Evolutionary conservation across 768 basidiomycete species (phyloP).

Genomic region (Flagelloscypha sp.): DNA sequence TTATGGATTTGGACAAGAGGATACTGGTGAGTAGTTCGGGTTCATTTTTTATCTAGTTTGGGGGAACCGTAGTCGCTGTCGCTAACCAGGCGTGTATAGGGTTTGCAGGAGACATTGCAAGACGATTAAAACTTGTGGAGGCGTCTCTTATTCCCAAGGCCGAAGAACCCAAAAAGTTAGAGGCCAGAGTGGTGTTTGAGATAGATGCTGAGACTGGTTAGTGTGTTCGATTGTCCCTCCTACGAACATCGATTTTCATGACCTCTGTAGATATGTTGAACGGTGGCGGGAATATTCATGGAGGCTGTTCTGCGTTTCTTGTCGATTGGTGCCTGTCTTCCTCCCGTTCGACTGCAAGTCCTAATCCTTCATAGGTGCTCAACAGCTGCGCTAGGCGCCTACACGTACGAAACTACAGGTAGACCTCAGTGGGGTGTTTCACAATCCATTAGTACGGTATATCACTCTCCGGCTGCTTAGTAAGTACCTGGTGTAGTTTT

Average conservation of each 20-base stretch:
- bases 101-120: too few relatives aligned
- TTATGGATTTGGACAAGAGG: too few relatives aligned
- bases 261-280: conserved; percentile 47
- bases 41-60: too few relatives aligned
- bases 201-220: conserved; percentile 36
- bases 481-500: conserved; percentile 12
- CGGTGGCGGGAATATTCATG: conserved; percentile 37
- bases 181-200: conserved; percentile 39
- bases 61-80: too few relatives aligned
- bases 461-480: conserved; percentile 48
- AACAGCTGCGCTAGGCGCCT: conserved; percentile 21
- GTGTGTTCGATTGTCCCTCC: conserved; percentile 2
- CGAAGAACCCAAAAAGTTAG: conserved; percentile 35
- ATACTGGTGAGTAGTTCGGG: too few relatives aligned
- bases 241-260: neutral
- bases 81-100: too few relatives aligned
- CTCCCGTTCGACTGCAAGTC: neutral
- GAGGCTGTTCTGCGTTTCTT: conserved; percentile 46
- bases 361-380: conserved; percentile 35
- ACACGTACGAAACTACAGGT: conserved; percentile 15
- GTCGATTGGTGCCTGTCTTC: conserved; percentile 36
- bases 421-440: conserved; percentile 28
- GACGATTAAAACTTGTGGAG: too few relatives aligned
- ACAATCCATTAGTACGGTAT: conserved; percentile 43
- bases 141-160: conserved; percentile 33